Evolutionary conservation across 208 protist genomes (phyloP).

Genomic region (Acanthamoeba sp.): DNA sequence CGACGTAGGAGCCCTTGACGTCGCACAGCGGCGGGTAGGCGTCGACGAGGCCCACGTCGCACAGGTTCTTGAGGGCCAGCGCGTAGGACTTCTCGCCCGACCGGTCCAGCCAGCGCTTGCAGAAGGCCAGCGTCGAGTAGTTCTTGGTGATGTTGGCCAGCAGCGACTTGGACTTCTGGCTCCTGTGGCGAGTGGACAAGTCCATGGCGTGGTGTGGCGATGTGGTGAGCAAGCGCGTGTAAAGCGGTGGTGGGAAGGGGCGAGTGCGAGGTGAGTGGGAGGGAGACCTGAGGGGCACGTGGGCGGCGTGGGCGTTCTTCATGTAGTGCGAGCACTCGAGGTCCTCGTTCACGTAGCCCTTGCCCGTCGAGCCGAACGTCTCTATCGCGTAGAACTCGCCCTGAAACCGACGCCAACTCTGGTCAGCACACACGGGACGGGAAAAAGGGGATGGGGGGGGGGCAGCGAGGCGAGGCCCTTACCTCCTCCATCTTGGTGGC

Average conservation of each 20-base stretch:
- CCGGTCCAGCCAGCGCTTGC: constrained; percentile 97
- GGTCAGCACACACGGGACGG: background rate
- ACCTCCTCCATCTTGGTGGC: constrained; percentile 93
- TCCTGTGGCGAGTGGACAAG: background rate
- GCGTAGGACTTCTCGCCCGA: constrained; percentile 91
- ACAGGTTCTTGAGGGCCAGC: constrained; percentile 90
- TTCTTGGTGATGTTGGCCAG: constrained; percentile 88
- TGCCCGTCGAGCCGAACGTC: constrained; percentile 99
- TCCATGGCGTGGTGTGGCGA: background rate
- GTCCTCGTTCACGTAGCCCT: constrained; percentile 96
- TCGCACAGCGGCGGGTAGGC: constrained; percentile 98
- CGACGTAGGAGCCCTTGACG: constrained; percentile 96
- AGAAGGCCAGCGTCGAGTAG: constrained; percentile 98
- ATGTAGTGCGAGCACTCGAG: constrained; percentile 99
- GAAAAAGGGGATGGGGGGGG: background rate
- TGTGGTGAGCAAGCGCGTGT: no score
- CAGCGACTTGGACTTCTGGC: constrained; percentile 82
- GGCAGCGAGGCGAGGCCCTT: background rate
- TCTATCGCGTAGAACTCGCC: constrained; percentile 99
- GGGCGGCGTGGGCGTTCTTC: constrained; percentile 92
- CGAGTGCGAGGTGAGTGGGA: background rate
- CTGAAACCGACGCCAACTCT: constrained; percentile 69
- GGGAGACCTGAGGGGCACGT: constrained; percentile 77
- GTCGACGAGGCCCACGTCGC: constrained; percentile 84
- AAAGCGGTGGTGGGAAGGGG: background rate